A percentile compares a stretch with the other conserved stretches of the same genome.
These are phyloP conservation scores for Fomitopsis betulina DNA, from an alignment of 1,284 basidiomycete species.

Conservation along the genomic window DNA sequence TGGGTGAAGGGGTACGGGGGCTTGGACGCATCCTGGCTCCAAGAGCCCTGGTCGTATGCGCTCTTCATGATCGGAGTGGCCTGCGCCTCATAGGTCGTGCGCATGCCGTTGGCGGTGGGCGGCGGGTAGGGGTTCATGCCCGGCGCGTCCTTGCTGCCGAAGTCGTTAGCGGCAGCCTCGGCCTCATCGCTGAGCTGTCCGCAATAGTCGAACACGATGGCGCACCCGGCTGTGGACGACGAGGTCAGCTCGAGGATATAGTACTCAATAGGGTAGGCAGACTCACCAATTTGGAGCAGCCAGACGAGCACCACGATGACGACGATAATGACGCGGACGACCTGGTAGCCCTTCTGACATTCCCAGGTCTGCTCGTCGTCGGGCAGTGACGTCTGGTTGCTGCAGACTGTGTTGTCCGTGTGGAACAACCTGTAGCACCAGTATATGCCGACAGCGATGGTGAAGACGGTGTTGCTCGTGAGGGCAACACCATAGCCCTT, in stretches of 20 bases:
- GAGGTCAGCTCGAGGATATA: not conserved
- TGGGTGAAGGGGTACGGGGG: slow-evolving; percentile 17
- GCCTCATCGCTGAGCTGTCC: slow-evolving; percentile 25
- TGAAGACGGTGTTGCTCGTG: slow-evolving; percentile 42
- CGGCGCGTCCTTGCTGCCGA: slow-evolving; percentile 14
- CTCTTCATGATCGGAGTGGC: slow-evolving; percentile 11
- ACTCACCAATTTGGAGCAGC: slow-evolving; percentile 49
- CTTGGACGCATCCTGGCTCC: slow-evolving; percentile 13
- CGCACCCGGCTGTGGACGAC: slow-evolving; percentile 20
- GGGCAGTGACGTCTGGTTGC: slow-evolving; percentile 11
- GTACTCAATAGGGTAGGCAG: no score
- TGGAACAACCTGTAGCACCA: slow-evolving; percentile 30
- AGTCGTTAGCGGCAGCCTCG: slow-evolving; percentile 12
- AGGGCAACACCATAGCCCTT: slow-evolving; percentile 41
- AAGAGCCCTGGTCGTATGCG: slow-evolving; percentile 11
- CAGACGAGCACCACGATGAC: slow-evolving; percentile 32
- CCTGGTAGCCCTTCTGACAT: slow-evolving; percentile 25
- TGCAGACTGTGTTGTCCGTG: slow-evolving; percentile 14
- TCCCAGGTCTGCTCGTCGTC: slow-evolving; percentile 24
- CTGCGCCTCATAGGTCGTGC: slow-evolving; percentile 20
- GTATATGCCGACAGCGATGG: slow-evolving; percentile 44
- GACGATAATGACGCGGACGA: slow-evolving; percentile 22
- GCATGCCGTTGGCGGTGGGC: slow-evolving; percentile 9
- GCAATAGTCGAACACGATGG: slow-evolving; percentile 28
- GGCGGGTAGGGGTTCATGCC: slow-evolving; percentile 13